phyloP scores from a whole-genome alignment of 768 basidiomycete genomes.

The Lentinula sp. region DNA sequence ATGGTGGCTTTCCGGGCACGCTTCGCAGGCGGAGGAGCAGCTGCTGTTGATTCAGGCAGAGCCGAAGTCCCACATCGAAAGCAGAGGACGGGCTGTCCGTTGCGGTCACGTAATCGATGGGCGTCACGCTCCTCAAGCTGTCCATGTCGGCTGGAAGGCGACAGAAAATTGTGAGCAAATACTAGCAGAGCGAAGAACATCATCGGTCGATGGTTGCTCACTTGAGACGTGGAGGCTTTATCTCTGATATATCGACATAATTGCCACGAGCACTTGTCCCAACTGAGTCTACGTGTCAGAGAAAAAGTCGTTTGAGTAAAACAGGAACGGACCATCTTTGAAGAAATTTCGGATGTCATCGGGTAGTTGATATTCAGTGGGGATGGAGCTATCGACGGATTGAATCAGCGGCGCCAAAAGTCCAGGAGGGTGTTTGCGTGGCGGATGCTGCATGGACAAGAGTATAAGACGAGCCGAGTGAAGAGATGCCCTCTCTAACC shows the following conservation, averaged over 20 bases:
- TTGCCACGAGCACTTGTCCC: constrained; percentile 71
- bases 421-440: constrained; percentile 59
- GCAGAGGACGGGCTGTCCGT: constrained; percentile 80
- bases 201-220: constrained; percentile 29
- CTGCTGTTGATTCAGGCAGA: constrained; percentile 47
- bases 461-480: constrained; percentile 10
- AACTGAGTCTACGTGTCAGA: constrained; percentile 42
- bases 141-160: constrained; percentile 60
- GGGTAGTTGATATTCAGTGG: constrained; percentile 81
- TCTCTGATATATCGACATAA: constrained; percentile 76
- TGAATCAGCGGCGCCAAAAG: constrained; percentile 69
- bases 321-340: constrained; percentile 65
- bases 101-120: constrained; percentile 79
- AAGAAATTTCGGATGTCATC: constrained; percentile 79
- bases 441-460: constrained; percentile 47
- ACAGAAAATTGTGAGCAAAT: constrained; percentile 10
- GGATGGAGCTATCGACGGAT: constrained; percentile 60
- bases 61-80: constrained; percentile 86
- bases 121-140: constrained; percentile 90
- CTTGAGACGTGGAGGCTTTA: constrained; percentile 79
- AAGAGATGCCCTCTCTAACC: constrained; percentile 31
- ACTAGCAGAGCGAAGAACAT: constrained; percentile 7
- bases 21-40: constrained; percentile 48
- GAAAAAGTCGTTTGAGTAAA: constrained; percentile 8
- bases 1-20: constrained; percentile 46